Evolutionary conservation across 163 green algal genomes (phyloP), one percentile per base, ranked within the genome.

Genomic region (Prototheca cutis): DNA sequence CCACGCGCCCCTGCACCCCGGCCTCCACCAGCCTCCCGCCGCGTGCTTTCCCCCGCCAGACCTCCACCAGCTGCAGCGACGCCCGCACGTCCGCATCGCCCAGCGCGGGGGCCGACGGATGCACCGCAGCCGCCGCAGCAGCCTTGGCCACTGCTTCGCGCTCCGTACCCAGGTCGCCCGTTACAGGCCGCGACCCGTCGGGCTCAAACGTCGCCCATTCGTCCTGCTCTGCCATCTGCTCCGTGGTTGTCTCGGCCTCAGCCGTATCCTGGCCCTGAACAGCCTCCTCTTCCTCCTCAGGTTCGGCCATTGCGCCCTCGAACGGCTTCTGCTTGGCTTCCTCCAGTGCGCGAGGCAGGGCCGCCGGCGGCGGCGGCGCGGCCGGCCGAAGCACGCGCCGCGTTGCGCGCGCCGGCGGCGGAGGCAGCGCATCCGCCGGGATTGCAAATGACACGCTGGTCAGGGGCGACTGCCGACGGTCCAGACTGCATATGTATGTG

Each of bases 51-150:
- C 42, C 75, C 13, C 49, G 63, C 67, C 67, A 82, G n/a, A 71
- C 52, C 53, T 82, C 75, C 40, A 74, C 52, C 58, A 82, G 62
- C 59, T 75, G 66, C 42, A 82, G 53, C n/a, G 57, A 55, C 21
- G 63, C 57, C 48, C 58, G 36, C 34, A 76, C 48, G 40, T 76
- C 63, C 53, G 48, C 30, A 4, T 28, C 6, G 2, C 25, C 27
- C 23, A 59, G 8, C 5, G n/a, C 36, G 40, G 28, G 34, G 18
- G 29, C 21, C 29, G 47, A 39, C 23, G 59, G 39, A 7, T 39
- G 34, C 3, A 53, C 59, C 33, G 55, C 24, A 6, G n/a, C 25
- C 15, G 25, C 40, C 4, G 45, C 53, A 3, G 23, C 62, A 18
- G 27, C 54, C 27, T 6, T 23, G 15, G n/a, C 52, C 34, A 8